phyloP scores from a whole-genome alignment of 2,329 filamentous ascomycete genomes.

The Trichoderma sp. region DNA sequence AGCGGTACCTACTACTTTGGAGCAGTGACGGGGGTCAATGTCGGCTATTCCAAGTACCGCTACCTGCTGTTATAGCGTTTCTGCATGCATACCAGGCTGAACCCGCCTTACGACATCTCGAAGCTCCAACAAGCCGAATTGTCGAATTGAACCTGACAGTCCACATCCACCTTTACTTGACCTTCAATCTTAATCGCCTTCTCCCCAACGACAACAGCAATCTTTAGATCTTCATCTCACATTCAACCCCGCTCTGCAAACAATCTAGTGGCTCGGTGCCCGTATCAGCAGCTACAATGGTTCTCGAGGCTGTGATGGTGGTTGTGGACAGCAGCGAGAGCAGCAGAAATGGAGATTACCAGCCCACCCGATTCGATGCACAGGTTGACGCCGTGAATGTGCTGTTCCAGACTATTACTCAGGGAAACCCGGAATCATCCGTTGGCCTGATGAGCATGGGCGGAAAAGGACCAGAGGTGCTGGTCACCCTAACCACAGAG shows the following conservation, averaged over 20 bases:
- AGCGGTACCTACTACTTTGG: not conserved
- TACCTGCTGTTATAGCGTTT: not conserved
- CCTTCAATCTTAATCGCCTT: not conserved
- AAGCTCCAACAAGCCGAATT: conserved; percentile 29
- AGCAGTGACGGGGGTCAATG: not conserved
- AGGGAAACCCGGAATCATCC: conserved; percentile 93
- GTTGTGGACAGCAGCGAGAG: conserved; percentile 99
- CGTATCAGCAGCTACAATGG: conserved; percentile 69
- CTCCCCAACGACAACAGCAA: not conserved
- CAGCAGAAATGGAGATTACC: conserved; percentile 92
- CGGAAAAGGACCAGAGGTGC: conserved; percentile 92
- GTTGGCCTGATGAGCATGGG: conserved; percentile 99
- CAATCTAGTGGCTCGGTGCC: not conserved
- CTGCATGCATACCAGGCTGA: conserved; percentile 44
- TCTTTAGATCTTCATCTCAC: not conserved
- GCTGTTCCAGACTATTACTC: conserved; percentile 93
- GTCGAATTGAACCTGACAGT: not conserved
- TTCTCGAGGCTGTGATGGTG: conserved; percentile 98
- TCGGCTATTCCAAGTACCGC: not conserved
- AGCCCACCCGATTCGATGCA: conserved; percentile 92
- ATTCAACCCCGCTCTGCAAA: not conserved
- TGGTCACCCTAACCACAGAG: conserved; percentile 94
- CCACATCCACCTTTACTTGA: not conserved
- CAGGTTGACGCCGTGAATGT: conserved; percentile 94
- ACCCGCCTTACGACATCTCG: conserved; percentile 46